Base-by-base conservation (phyloP, 1,139 yeast genomes). In the Diutina ranongensis region DNA sequence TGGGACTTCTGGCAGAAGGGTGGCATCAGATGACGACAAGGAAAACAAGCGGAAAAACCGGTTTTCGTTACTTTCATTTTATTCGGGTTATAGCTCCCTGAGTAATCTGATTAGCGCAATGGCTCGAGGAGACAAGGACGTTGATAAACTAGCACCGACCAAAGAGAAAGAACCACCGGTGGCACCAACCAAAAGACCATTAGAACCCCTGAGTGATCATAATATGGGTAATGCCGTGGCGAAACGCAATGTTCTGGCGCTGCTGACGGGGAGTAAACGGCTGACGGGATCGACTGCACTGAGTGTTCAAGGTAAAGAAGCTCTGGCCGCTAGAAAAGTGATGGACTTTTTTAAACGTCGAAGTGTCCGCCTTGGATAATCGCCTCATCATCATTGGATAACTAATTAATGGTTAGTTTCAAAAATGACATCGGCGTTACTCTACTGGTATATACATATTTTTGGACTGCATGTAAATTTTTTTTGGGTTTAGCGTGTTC, bases 341-440 rank as follows among this genome's bases (percentile, higher is more conserved):
- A 78, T 83, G 77, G 89, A 83, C 59, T 83, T 83, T 59, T 83
- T 83, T 65, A 83, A 82, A 59, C 74, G 92, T 61, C 76, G 87
- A 64, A 83, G 89, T 60, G 76, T 76, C 13, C 42, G 42, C 9
- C 16, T 36, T 4, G 42, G 42, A 4, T 34, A 13, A 34, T 10
- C 28, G 9, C 5, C 10, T 25, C 9, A 25, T 10, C 10, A 7
- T 25, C 5, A 25, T 25, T 10, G n/a, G n/a, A n/a, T 25, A 4
- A 31, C 34, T 15, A 31, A 31, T 31, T 31, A 15, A 31, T 31
- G 34, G 34, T 31, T 31, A 15, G 34, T 31, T 27, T n/a, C n/a
- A n/a, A n/a, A n/a, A n/a, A n/a, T n/a, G n/a, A n/a, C n/a, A n/a
- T n/a, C n/a, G n/a, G n/a, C n/a, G n/a, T n/a, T n/a, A n/a, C n/a